Percentiles rank a stretch among this genome's conserved stretches.
Evolutionary conservation across 306 rosid genomes (phyloP).

Genomic region (Castanopsis chinensis): DNA sequence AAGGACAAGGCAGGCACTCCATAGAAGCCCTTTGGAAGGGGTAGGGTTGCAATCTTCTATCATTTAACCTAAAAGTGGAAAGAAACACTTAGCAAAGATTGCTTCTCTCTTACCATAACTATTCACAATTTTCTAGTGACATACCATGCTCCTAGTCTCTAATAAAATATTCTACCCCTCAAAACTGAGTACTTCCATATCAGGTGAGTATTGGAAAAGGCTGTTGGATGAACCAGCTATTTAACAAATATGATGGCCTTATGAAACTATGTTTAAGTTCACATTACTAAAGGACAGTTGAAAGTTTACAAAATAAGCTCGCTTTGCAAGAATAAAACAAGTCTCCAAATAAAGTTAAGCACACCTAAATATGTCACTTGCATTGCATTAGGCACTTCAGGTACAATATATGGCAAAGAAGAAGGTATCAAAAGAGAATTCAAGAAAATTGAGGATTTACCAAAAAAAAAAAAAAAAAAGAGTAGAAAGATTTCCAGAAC

Average conservation of each 20-base stretch:
- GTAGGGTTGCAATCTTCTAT: not conserved
- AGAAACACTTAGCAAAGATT: not conserved
- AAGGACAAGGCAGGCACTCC: not conserved
- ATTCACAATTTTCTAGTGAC: not conserved
- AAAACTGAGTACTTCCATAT: not conserved
- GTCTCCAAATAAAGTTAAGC: not conserved
- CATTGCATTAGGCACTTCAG: not conserved
- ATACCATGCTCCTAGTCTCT: slow-evolving; percentile 1
- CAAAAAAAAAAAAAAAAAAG: not conserved
- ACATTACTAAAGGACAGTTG: not conserved
- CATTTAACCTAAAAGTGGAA: not conserved
- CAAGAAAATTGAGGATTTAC: not conserved
- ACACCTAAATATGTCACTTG: not conserved
- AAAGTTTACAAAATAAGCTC: not conserved
- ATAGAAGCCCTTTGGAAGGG: not conserved
- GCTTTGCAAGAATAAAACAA: not conserved
- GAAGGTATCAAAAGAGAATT: not conserved
- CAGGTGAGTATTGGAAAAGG: not conserved
- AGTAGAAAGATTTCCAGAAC: not conserved
- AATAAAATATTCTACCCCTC: not conserved
- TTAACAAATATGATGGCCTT: not conserved
- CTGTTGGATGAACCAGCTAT: not conserved
- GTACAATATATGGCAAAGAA: not conserved
- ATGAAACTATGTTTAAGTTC: not conserved
- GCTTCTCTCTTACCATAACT: not conserved